phyloP scores from a whole-genome alignment of 2,329 filamentous ascomycete species.

The Fusarium sp. region DNA sequence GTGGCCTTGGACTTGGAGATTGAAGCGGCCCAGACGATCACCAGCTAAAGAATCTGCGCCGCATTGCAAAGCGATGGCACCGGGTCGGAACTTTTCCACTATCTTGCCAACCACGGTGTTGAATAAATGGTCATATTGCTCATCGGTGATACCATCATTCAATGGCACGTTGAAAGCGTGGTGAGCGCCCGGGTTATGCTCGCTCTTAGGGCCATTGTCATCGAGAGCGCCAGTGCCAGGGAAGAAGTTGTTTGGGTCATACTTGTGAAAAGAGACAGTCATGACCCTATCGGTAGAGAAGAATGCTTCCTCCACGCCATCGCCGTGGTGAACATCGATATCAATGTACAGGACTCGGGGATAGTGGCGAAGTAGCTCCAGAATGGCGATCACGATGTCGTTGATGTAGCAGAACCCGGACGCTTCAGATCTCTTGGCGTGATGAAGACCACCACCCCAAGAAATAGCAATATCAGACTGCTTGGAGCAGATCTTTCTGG shows the following conservation, averaged over 20 bases:
- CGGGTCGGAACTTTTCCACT: constrained; percentile 85
- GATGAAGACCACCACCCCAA: constrained; percentile 96
- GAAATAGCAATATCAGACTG: constrained; percentile 97
- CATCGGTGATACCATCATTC: constrained; percentile 90
- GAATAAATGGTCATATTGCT: constrained; percentile 89
- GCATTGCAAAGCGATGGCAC: constrained; percentile 93
- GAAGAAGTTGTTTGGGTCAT: constrained; percentile 85
- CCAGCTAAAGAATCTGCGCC: constrained; percentile 95
- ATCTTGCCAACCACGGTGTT: constrained; percentile 81
- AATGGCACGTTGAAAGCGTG: constrained; percentile 92
- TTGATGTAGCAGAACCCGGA: constrained; percentile 99
- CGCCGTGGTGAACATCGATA: constrained; percentile 92
- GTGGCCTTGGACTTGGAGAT: constrained; percentile 94
- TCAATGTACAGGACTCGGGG: constrained; percentile 94
- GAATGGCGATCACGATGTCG: constrained; percentile 93
- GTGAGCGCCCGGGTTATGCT: constrained; percentile 87
- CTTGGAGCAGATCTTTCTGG: constrained; percentile 84
- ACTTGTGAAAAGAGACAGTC: constrained; percentile 97
- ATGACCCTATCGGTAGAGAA: constrained; percentile 90
- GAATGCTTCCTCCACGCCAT: constrained; percentile 91
- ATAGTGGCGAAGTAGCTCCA: constrained; percentile 84
- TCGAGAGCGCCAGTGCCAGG: constrained; percentile 90
- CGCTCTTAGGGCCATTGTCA: constrained; percentile 84
- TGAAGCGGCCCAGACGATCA: constrained; percentile 94
- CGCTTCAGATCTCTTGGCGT: constrained; percentile 93